A percentile compares a stretch with the other conserved stretches of the same genome.
Evolutionary conservation across 371 early-diverging fungal species (phyloP).

Genomic region (Rhizopus arrhizus): DNA sequence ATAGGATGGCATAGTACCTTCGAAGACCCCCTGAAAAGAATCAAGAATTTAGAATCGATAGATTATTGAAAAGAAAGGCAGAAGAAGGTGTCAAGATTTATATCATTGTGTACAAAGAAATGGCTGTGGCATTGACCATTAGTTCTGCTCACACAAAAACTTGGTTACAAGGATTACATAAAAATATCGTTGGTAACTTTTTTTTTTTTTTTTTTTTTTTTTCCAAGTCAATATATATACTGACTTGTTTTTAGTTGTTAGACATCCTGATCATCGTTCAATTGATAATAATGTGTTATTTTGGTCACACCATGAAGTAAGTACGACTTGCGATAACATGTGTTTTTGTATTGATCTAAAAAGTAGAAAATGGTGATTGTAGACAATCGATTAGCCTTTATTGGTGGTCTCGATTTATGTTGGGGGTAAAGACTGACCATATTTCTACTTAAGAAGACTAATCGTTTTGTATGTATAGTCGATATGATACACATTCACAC

Average conservation of each 20-base stretch:
- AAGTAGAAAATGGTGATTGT: slow-evolving; percentile 71
- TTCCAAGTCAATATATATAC: neutral
- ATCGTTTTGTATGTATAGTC: slow-evolving; percentile 36
- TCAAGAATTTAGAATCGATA: slow-evolving; percentile 79
- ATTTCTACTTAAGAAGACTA: too few species aligned
- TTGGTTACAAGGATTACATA: slow-evolving; percentile 74
- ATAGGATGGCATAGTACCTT: slow-evolving; percentile 58
- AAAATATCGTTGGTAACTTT: slow-evolving; percentile 70
- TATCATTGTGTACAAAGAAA: slow-evolving; percentile 89
- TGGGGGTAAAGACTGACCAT: slow-evolving; percentile 51
- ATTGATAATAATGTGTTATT: slow-evolving; percentile 65
- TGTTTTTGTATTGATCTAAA: neutral
- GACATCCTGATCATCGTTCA: slow-evolving; percentile 72
- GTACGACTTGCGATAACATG: slow-evolving; percentile 6
- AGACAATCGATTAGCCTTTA: slow-evolving; percentile 72
- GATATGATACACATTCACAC: slow-evolving; percentile 88
- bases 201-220: neutral
- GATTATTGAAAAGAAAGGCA: slow-evolving; percentile 83
- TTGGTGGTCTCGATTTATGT: slow-evolving; percentile 84
- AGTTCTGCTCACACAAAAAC: slow-evolving; percentile 82
- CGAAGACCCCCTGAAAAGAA: slow-evolving; percentile 74
- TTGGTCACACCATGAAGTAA: slow-evolving; percentile 79
- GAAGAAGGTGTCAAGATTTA: slow-evolving; percentile 88
- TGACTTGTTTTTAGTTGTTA: slow-evolving; percentile 46
- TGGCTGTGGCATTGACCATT: slow-evolving; percentile 76